Evolutionary conservation across 805 yeast species (phyloP), one percentile per base, ranked within the genome.

Genomic region (Teunomyces aglyptinius): DNA sequence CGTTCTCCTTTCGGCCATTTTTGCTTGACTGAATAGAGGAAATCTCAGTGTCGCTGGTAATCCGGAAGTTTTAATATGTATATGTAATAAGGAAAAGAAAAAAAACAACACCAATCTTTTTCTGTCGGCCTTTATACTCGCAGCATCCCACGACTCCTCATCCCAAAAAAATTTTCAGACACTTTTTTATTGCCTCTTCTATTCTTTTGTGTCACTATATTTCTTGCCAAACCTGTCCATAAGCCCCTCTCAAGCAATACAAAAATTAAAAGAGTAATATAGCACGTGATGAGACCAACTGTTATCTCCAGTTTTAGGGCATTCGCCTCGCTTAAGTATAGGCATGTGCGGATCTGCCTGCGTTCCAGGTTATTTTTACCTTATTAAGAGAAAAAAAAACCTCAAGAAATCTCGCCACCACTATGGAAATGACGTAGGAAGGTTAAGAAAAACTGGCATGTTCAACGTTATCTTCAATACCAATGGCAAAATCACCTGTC

Each of bases 1-100:
- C 57, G 46, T 47, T 72, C 75, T 72, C 65, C 76, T 66, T 72
- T 72, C 68, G 67, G 77, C 77, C 77, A 72, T 72, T 72, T 71
- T 44, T 72, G 77, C 77, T 70, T 54, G 57, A 65, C 74, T 67
- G 67, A 70, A 72, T 55, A 54, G 72, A 55, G 56, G 61, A 49
- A 58, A 31, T 40, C 44, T 68, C 60, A 70, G 75, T 64, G 52
- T 70, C 53, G 77, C 77, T 72, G 77, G 77, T 72, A 71, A 48
- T 71, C 76, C 75, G 59, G 69, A 71, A 65, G 73, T 64, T 47
- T 40, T 49, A 41, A 31, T 31, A 31, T 31, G 33, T 52, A 60
- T 64, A 64, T 63, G 66, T 63, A 51, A 51, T 54, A 54, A 48
- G 49, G 49, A 55, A 31, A 31, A 31, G 48, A 54, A 54, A 20